phyloP scores from a whole-genome alignment of 495 filamentous ascomycete species.

The Aspergillus panamensis region DNA sequence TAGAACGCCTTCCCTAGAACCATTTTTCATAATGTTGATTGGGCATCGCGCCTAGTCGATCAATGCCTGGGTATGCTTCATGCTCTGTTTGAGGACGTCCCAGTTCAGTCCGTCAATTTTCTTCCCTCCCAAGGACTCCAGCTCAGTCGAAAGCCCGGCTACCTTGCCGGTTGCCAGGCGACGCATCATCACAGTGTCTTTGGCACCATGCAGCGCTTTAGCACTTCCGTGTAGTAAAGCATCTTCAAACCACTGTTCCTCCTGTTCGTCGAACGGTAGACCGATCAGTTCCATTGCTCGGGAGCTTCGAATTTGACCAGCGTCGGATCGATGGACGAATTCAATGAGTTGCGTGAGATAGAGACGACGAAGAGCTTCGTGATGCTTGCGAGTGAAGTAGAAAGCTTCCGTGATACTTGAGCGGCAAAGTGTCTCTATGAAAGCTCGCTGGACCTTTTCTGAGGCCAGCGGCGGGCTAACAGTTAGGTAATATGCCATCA shows the following conservation, averaged over 20 bases:
- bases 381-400: conserved; percentile 63
- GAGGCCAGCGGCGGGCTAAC: conserved; percentile 62
- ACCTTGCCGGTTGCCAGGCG: conserved; percentile 55
- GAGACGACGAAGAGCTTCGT: conserved; percentile 53
- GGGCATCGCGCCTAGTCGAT: conserved; percentile 11
- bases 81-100: conserved; percentile 44
- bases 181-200: conserved; percentile 68
- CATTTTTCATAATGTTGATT: conserved; percentile 17
- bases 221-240: conserved; percentile 60
- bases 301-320: conserved; percentile 45
- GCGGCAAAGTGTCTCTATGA: conserved; percentile 65
- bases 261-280: conserved; percentile 61
- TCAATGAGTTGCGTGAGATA: conserved; percentile 67
- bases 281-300: conserved; percentile 66
- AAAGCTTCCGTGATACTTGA: conserved; percentile 68
- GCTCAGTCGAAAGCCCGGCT: conserved; percentile 29
- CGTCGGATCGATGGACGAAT: conserved; percentile 50
- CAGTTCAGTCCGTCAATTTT: conserved; percentile 54
- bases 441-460: conserved; percentile 53
- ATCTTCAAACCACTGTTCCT: conserved; percentile 71
- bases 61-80: conserved; percentile 30
- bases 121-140: conserved; percentile 43
- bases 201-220: conserved; percentile 56
- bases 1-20: conserved; percentile 18
- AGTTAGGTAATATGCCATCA: conserved; percentile 73